These are phyloP conservation scores for Xylaria sp. DNA, from an alignment of 2,329 filamentous ascomycete species.

Conservation along the genomic window DNA sequence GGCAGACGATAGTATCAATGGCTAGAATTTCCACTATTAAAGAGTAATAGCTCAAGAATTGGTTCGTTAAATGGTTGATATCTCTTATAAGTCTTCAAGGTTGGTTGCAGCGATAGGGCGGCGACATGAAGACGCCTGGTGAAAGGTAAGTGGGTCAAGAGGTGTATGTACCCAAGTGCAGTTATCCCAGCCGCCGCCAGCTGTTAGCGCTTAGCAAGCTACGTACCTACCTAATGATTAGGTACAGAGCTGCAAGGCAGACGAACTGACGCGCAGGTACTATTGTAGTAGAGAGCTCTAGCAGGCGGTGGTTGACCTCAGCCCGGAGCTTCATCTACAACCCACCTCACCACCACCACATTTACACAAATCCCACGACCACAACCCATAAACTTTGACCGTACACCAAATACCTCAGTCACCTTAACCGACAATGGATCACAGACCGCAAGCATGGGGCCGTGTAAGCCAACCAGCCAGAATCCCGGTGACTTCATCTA, in stretches of 20 bases:
- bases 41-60: not conserved
- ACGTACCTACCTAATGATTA: not conserved
- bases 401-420: conserved; percentile 24
- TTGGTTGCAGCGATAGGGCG: not conserved
- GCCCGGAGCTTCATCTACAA: conserved; percentile 25
- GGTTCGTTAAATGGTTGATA: not conserved
- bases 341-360: conserved; percentile 18
- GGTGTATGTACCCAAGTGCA: not conserved
- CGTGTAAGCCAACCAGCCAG: conserved; percentile 64
- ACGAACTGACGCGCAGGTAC: conserved; percentile 44
- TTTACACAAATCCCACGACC: conserved; percentile 26
- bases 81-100: not conserved
- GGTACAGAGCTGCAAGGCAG: conserved; percentile 33
- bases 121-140: not conserved
- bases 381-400: conserved; percentile 21
- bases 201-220: not conserved
- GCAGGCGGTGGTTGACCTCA: conserved; percentile 26
- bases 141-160: conserved; percentile 7
- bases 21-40: not conserved
- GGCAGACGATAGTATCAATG: not conserved
- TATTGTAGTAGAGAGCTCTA: conserved; percentile 32
- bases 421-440: conserved; percentile 64
- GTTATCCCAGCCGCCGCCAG: conserved; percentile 7
- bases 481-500: conserved; percentile 10
- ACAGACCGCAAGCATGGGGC: conserved; percentile 77